Percentiles rank a stretch among this genome's conserved stretches.
Evolutionary conservation across 176 grass and related monocot genomes (phyloP).

Genomic region (Pharus latifolius): DNA sequence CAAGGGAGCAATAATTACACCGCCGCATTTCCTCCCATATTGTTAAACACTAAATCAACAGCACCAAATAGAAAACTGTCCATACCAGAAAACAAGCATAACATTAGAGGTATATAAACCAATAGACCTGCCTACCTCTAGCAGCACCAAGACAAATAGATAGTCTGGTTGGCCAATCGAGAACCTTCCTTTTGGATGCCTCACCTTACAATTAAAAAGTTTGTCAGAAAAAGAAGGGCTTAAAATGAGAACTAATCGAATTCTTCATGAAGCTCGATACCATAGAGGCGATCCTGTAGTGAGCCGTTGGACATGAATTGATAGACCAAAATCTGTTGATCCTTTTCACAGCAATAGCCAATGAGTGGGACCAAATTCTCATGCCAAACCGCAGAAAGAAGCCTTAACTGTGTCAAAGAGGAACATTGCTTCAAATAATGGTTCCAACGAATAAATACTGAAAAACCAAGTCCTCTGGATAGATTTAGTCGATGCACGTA

Average conservation of each 20-base stretch:
- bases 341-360: conserved; percentile 79
- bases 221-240: background rate
- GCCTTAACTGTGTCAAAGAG: conserved; percentile 45
- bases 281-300: conserved; percentile 64
- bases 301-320: conserved; percentile 82
- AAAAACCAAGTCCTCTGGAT: background rate
- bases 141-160: conserved; percentile 64
- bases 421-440: background rate
- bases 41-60: too few species aligned
- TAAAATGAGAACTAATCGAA: background rate
- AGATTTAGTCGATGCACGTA: background rate
- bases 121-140: conserved; percentile 24
- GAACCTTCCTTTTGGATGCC: conserved; percentile 61
- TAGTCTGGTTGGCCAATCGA: conserved; percentile 69
- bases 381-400: conserved; percentile 57
- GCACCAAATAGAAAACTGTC: too few species aligned
- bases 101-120: background rate
- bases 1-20: too few species aligned
- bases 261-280: conserved; percentile 21
- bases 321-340: conserved; percentile 79
- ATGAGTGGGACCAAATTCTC: conserved; percentile 72
- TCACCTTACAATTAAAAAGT: conserved; percentile 35
- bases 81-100: too few species aligned
- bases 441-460: background rate
- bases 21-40: too few species aligned